These are phyloP conservation scores for Escallonia rubra DNA, from an alignment of 129 eudicot genomes.

Conservation along the genomic window DNA sequence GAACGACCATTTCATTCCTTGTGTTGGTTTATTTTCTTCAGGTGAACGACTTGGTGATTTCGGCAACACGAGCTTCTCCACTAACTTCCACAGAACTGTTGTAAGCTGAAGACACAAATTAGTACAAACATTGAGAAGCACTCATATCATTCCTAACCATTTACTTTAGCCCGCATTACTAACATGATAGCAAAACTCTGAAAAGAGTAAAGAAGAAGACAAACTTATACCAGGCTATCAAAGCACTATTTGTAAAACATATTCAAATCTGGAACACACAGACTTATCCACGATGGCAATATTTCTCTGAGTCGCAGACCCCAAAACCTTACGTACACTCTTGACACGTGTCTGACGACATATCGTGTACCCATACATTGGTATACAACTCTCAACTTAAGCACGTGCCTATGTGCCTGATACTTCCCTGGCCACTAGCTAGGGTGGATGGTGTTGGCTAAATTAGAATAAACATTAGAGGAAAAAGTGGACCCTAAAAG, in stretches of 20 bases:
- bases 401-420: no score
- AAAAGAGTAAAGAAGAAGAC: background rate
- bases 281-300: background rate
- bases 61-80: slow-evolving; percentile 58
- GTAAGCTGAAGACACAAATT: slow-evolving; percentile 63
- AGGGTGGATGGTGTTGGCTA: no score
- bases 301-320: background rate
- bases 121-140: slow-evolving; percentile 43
- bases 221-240: background rate
- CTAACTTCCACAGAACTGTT: slow-evolving; percentile 91
- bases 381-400: no score
- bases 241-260: background rate
- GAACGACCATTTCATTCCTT: slow-evolving; percentile 80
- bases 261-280: background rate
- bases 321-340: no score
- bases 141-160: slow-evolving; percentile 7
- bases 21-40: slow-evolving; percentile 39
- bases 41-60: slow-evolving; percentile 45
- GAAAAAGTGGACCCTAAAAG: no score
- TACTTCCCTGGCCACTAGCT: no score
- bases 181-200: background rate
- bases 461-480: no score
- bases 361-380: no score
- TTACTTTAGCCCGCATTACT: background rate
- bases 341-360: no score